Percentiles rank a stretch among this genome's conserved stretches.
These are phyloP conservation scores for Bipolaris gigantea DNA, from an alignment of 2,329 filamentous ascomycete species.

Conservation along the genomic window DNA sequence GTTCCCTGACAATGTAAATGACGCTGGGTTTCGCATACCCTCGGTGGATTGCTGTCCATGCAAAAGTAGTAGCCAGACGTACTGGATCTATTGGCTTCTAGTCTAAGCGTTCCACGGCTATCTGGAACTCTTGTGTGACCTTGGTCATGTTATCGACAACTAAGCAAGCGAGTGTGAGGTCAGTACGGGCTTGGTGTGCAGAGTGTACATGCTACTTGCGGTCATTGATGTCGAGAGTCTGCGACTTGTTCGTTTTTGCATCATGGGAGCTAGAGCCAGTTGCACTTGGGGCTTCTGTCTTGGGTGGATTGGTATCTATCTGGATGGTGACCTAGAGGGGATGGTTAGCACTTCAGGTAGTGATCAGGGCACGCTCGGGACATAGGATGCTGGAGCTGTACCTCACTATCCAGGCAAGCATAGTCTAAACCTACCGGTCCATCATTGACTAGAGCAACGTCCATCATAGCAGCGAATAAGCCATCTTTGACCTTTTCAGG, in stretches of 20 bases:
- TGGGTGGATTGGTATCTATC: constrained; percentile 52
- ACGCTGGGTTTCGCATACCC: neutral
- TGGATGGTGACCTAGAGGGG: constrained; percentile 51
- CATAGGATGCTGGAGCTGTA: constrained; percentile 45
- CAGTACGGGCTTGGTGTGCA: neutral
- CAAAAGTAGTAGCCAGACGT: neutral
- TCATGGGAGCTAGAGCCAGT: constrained; percentile 8
- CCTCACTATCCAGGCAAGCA: constrained; percentile 60
- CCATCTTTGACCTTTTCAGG: constrained; percentile 84
- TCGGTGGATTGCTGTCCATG: neutral
- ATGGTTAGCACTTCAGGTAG: neutral
- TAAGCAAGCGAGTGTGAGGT: neutral
- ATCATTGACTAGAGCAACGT: constrained; percentile 90
- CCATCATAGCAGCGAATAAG: constrained; percentile 99
- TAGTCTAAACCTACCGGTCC: constrained; percentile 67
- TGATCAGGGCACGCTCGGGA: neutral
- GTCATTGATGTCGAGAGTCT: constrained; percentile 32
- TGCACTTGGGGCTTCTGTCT: constrained; percentile 36
- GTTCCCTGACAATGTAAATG: no score
- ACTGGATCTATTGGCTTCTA: constrained; percentile 15
- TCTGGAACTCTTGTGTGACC: constrained; percentile 38
- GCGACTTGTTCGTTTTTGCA: neutral
- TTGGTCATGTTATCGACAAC: constrained; percentile 36
- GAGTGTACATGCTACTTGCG: constrained; percentile 6
- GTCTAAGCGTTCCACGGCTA: constrained; percentile 41